These are phyloP conservation scores for Neurospora sp. DNA, from an alignment of 495 filamentous ascomycete species.

Conservation along the genomic window DNA sequence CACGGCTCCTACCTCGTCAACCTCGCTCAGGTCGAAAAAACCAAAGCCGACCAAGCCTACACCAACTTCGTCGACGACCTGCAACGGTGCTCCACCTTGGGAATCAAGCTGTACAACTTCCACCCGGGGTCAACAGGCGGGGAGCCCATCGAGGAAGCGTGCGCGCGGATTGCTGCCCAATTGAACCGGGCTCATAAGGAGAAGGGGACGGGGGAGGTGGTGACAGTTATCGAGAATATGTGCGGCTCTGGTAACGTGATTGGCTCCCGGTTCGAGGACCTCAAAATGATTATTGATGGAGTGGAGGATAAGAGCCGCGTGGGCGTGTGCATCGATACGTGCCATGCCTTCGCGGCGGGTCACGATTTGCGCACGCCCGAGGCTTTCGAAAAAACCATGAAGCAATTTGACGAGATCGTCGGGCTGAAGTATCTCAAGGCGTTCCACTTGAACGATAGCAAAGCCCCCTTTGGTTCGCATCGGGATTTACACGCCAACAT, in stretches of 20 bases:
- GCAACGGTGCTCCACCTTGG: constrained; percentile 74
- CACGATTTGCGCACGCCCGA: constrained; percentile 75
- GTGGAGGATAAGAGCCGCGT: constrained; percentile 79
- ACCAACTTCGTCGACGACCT: constrained; percentile 81
- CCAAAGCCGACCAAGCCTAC: constrained; percentile 81
- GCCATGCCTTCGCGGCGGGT: constrained; percentile 86
- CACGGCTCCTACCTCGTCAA: constrained; percentile 97
- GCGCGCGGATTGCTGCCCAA: constrained; percentile 63
- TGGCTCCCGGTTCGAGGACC: constrained; percentile 72
- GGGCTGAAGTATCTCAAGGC: constrained; percentile 73
- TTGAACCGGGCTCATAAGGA: constrained; percentile 71
- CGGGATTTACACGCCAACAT: constrained; percentile 91
- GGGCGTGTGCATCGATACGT: constrained; percentile 93
- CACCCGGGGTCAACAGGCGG: constrained; percentile 78
- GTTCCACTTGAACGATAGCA: constrained; percentile 87
- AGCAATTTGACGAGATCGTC: constrained; percentile 68
- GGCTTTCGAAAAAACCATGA: constrained; percentile 61
- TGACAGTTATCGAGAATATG: constrained; percentile 91
- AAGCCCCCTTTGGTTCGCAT: constrained; percentile 67
- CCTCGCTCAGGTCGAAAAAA: constrained; percentile 69
- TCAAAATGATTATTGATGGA: constrained; percentile 68
- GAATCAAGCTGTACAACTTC: constrained; percentile 91
- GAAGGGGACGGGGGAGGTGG: constrained; percentile 62
- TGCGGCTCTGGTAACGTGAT: constrained; percentile 82
- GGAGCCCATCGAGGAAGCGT: constrained; percentile 53